Evolutionary conservation across 2,329 filamentous ascomycete species (phyloP).

Genomic region (Ceratocystis destructans): DNA sequence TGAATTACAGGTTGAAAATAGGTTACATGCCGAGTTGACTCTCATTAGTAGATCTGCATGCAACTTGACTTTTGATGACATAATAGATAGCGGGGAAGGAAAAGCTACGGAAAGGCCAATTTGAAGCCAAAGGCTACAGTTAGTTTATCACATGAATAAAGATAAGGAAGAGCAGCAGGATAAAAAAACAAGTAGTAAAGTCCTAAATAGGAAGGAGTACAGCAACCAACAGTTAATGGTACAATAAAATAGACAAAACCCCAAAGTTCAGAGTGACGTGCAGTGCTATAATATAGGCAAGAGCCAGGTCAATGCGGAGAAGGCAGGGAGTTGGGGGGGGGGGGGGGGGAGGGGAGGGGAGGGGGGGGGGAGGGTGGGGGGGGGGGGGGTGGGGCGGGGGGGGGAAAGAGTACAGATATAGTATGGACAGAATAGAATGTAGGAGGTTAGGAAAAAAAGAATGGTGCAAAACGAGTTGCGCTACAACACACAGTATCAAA

Average conservation of each 20-base stretch:
- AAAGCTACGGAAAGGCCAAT: too few relatives aligned
- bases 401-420: too few relatives aligned
- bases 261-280: background rate
- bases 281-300: background rate
- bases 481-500: background rate
- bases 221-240: background rate
- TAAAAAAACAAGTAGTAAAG: background rate
- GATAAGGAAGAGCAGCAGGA: background rate
- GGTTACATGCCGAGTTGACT: background rate
- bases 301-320: background rate
- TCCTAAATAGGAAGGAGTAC: background rate
- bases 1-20: background rate
- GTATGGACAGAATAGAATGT: constrained; percentile 12
- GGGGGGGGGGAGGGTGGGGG: too few relatives aligned
- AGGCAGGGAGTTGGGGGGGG: background rate
- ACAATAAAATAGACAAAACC: background rate
- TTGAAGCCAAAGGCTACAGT: too few relatives aligned
- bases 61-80: background rate
- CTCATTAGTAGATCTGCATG: background rate
- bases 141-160: background rate
- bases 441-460: background rate
- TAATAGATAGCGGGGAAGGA: background rate
- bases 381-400: too few relatives aligned
- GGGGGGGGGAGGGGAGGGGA: too few relatives aligned
- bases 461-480: background rate